Conservation (phyloP, 83 land plant species). For the Picea mariana region DNA sequence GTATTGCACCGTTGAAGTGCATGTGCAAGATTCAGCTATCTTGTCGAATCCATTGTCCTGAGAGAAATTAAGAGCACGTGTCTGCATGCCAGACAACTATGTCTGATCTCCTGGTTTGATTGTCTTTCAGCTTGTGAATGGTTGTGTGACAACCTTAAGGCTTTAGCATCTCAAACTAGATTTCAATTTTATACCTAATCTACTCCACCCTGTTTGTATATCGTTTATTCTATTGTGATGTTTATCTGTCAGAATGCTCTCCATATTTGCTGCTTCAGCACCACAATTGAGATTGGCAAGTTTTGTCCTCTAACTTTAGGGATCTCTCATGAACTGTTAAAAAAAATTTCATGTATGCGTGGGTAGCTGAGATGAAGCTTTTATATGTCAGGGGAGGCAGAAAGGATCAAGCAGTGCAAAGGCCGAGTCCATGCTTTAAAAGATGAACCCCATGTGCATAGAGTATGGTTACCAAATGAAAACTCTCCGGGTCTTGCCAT, state of each 20-base stretch:
- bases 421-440: slow-evolving; percentile 48
- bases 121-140: neutral
- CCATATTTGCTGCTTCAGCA: neutral
- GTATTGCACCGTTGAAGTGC: neutral
- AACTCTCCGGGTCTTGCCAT: slow-evolving; percentile 64
- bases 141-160: neutral
- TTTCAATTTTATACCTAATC: neutral
- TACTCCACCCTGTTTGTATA: neutral
- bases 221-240: neutral
- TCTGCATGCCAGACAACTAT: neutral
- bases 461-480: slow-evolving; percentile 59
- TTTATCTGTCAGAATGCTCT: neutral
- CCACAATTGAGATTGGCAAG: neutral
- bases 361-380: neutral
- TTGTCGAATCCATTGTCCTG: neutral
- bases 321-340: neutral
- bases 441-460: slow-evolving; percentile 47
- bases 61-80: neutral
- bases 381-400: slow-evolving; percentile 41
- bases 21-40: too few relatives aligned
- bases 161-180: neutral
- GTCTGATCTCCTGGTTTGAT: neutral
- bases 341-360: too few relatives aligned
- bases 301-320: neutral
- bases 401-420: slow-evolving; percentile 45